Evolutionary conservation across 176 grass and related monocot genomes (phyloP), one percentile per base, ranked within the genome.

Genomic region (Aegilops umbellulata): DNA sequence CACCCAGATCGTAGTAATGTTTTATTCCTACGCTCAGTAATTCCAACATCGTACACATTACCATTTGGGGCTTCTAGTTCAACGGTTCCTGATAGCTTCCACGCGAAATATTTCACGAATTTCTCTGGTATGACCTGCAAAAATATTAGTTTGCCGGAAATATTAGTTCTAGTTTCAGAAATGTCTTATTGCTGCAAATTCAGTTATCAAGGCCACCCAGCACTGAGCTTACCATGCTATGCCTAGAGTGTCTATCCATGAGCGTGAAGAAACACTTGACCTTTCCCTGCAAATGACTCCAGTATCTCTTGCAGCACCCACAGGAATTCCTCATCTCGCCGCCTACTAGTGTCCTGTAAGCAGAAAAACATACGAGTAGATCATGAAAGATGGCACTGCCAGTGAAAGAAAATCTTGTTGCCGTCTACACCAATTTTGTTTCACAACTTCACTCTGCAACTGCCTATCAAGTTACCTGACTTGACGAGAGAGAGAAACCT

Each of bases 101-200:
- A 77, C n/a, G 19, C 31, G 25, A 92, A 92, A 74, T 86, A 31
- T 17, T 71, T 82, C 22, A 86, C 46, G 57, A 93, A 92, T 60
- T 60, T 74, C 24, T 85, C 76, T 23, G 86, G 93, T 36, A 92
- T 60, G 23, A 75, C 60, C 93, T 95, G 78, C n/a, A 74, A 8
- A 49, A 57, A 17, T 3, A 6, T 49, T 49, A 49, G 46, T 16
- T 49, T 16, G 14, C 3, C 46, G 46, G 46, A 49, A 49, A 49
- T 13, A 3, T 46, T 47, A 27, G 39, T 8, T 3, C 2, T 4
- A 9, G 39, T 47, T 74, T 26, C 7, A 3, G 29, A 31, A 24
- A 76, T 25, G 26, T 11, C 14, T 55, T 5, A 30, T 10, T 29
- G 74, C 60, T 24, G 7, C 49, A 2, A 7, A 19, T 53, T 53